Conservation (phyloP, 768 basidiomycete species). For the Amanita subjunquillea region DNA sequence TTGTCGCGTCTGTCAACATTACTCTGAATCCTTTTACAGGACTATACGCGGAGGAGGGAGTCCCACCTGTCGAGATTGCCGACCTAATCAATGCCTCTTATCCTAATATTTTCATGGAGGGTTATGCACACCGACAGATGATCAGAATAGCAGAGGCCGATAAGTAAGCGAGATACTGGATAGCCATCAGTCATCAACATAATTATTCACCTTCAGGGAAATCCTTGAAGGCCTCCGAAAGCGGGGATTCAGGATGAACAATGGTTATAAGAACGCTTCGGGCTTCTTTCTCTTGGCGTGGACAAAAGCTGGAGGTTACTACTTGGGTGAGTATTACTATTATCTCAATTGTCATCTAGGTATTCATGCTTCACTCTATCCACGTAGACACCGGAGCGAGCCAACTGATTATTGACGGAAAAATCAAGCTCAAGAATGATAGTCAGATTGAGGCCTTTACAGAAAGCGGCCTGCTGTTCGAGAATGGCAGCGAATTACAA, state of each 20-base stretch:
- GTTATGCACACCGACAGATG: slow-evolving; percentile 20
- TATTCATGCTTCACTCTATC: neutral
- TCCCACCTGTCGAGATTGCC: slow-evolving; percentile 37
- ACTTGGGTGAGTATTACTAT: slow-evolving; percentile 36
- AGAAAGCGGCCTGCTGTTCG: slow-evolving; percentile 32
- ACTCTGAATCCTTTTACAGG: slow-evolving; percentile 12
- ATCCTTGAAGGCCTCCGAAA: slow-evolving; percentile 43
- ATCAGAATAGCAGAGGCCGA: slow-evolving; percentile 42
- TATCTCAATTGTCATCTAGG: neutral
- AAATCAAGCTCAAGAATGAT: slow-evolving; percentile 64
- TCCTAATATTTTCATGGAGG: slow-evolving; percentile 25
- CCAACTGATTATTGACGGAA: slow-evolving; percentile 53
- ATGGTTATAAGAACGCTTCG: slow-evolving; percentile 34
- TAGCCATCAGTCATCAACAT: neutral
- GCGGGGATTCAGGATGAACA: slow-evolving; percentile 45
- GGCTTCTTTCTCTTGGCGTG: slow-evolving; percentile 42
- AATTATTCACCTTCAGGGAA: slow-evolving; percentile 11
- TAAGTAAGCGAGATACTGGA: slow-evolving; percentile 24
- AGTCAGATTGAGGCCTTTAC: slow-evolving; percentile 35
- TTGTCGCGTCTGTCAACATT: neutral
- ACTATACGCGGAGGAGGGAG: slow-evolving; percentile 33
- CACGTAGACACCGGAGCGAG: slow-evolving; percentile 45
- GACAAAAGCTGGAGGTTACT: slow-evolving; percentile 50
- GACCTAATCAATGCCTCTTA: slow-evolving; percentile 36
- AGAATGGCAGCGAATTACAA: slow-evolving; percentile 32